Evolutionary conservation across 352 stramenopile species (phyloP), one percentile per base, ranked within the genome.

Genomic region (Thraustotheca clavata): DNA sequence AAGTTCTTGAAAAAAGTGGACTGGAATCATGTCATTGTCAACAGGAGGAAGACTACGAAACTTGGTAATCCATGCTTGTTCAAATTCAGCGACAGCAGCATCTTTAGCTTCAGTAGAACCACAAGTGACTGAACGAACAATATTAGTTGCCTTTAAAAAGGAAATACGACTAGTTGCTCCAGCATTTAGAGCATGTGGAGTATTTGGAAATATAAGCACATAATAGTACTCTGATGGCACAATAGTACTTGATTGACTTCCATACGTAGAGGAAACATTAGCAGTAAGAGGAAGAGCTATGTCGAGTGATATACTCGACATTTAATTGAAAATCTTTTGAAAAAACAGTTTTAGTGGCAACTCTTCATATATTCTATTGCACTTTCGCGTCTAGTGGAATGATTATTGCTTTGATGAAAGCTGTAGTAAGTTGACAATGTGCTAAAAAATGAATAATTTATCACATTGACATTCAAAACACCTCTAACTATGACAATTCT

Each of bases 171-270:
- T 60, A 40, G 57, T 40, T 12, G 69, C 62, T 35, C 39, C 49
- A 39, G 63, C 65, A 5, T 61, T 24, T 24, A 69, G 36, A 12
- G 29, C 32, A 6, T 50, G 38, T 33, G 71, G 72, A 1, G 73
- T 78, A 67, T 73, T 75, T 54, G 77, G 72, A 50, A 92, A 92
- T 32, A 80, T 78, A 27, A 92, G 69, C 34, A 78, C 86, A 73
- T 92, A 92, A 67, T 78, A 83, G 69, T 83, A 90, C 33, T 78
- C 74, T 49, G 82, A 80, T 7, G 77, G 87, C 33, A 62, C 41
- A 36, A 76, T 70, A 5, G 77, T 72, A 33, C 77, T 86, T 6
- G 67, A 43, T 29, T 89, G 27, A 60, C 41, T 54, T 46, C 35
- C 60, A 39, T 60, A 59, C 46, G 35, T 40, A 55, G 12, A 6